These are phyloP conservation scores for Nephelium lappaceum DNA, from an alignment of 345 rosid species.

Conservation along the genomic window DNA sequence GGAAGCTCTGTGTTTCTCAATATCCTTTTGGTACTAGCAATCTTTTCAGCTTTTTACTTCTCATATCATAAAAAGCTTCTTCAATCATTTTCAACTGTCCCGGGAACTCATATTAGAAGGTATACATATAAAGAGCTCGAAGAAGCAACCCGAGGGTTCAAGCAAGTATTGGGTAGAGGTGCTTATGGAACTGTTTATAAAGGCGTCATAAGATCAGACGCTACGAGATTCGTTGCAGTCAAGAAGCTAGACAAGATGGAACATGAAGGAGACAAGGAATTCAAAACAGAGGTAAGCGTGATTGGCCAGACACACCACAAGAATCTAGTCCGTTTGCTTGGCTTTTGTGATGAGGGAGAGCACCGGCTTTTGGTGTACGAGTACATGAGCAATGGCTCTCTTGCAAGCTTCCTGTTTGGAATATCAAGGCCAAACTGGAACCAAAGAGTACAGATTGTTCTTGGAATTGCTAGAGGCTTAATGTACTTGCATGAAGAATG, in stretches of 20 bases:
- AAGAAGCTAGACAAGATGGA: constrained; percentile 18
- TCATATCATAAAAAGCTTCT: constrained; percentile 1
- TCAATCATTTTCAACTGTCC: background rate
- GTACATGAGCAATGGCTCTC: constrained; percentile 17
- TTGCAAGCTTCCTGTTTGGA: constrained; percentile 21
- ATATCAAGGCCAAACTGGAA: constrained; percentile 15
- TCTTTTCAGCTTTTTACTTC: background rate
- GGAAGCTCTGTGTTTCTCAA: constrained; percentile 22
- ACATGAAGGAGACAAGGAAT: constrained; percentile 16
- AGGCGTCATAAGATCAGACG: constrained; percentile 13
- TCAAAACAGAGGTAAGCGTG: constrained; percentile 12
- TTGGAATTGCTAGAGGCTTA: constrained; percentile 16
- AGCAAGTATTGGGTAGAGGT: constrained; percentile 13
- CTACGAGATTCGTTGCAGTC: constrained; percentile 11
- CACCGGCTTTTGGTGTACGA: constrained; percentile 12
- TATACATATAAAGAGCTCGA: constrained; percentile 12
- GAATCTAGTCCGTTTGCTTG: constrained; percentile 11
- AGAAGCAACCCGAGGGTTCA: constrained; percentile 15
- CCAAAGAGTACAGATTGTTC: constrained; percentile 14
- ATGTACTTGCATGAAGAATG: constrained; percentile 20
- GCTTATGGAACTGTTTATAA: constrained; percentile 18
- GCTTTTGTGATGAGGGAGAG: constrained; percentile 14
- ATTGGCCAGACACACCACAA: constrained; percentile 16
- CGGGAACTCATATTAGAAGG: background rate
- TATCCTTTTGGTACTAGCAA: background rate